A percentile compares a stretch with the other conserved stretches of the same genome.
Evolutionary conservation across 768 basidiomycete species (phyloP).

Genomic region (Amanita phalloides): DNA sequence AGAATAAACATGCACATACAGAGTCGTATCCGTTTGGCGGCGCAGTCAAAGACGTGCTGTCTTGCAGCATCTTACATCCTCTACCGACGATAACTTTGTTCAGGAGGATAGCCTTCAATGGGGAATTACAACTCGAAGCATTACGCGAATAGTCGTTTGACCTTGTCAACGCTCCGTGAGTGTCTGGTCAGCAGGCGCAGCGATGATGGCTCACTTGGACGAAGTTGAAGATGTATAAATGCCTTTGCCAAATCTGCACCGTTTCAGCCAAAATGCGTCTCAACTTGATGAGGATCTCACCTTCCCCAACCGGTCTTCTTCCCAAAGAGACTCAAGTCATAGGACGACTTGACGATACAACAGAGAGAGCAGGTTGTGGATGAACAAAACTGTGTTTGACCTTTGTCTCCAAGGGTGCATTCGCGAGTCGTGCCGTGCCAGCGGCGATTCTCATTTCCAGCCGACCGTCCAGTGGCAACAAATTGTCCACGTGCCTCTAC

Average conservation of each 20-base stretch:
- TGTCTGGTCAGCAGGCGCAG: not conserved
- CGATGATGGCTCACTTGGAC: conserved; percentile 39
- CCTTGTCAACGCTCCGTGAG: conserved; percentile 15
- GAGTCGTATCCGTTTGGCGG: conserved; percentile 61
- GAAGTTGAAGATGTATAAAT: conserved; percentile 72
- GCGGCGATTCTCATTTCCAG: conserved; percentile 64
- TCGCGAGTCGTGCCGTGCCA: conserved; percentile 66
- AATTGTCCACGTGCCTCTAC: conserved; percentile 58
- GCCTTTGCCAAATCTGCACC: conserved; percentile 50
- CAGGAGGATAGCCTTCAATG: conserved; percentile 54
- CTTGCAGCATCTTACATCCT: conserved; percentile 53
- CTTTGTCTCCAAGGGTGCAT: conserved; percentile 55
- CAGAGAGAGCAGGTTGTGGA: conserved; percentile 52
- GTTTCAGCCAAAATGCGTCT: not conserved
- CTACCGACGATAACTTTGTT: conserved; percentile 69
- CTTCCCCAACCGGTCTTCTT: conserved; percentile 70
- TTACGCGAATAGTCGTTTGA: conserved; percentile 66
- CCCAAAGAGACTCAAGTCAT: conserved; percentile 49
- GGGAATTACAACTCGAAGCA: conserved; percentile 30
- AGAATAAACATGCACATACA: conserved; percentile 25
- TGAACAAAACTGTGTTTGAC: conserved; percentile 44
- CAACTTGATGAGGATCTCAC: conserved; percentile 17
- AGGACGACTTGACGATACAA: conserved; percentile 53
- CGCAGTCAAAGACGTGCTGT: conserved; percentile 41
- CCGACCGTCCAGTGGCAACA: conserved; percentile 35